Evolutionary conservation across 2,329 filamentous ascomycete genomes (phyloP), one percentile per base, ranked within the genome.

Genomic region (Phyllosticta paracitricarpa): DNA sequence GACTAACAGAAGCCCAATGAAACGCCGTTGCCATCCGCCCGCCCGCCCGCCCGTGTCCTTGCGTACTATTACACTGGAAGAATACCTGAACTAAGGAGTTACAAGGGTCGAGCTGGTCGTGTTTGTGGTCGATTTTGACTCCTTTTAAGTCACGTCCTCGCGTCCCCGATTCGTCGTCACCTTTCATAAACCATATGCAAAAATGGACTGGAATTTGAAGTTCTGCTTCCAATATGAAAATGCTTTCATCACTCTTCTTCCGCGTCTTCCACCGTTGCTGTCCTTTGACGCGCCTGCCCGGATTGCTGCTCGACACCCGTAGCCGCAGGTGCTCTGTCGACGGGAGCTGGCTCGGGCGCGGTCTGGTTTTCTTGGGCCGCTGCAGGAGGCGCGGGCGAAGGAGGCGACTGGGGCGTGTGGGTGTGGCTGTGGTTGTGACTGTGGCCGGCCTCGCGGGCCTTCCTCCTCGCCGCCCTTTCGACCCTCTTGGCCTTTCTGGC

Each of bases 241-340:
- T n/a, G 24, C 51, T 22, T 22, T 12, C 26, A 22, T 33, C 54
- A 72, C 57, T 74, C 72, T 19, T 72, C 71, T 8, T 75, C 72
- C 0, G 65, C 72, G 58, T 75, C 73, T 59, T 75, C 73, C 4
- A 75, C 72, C 1, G 68, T 73, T 10, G 73, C 71, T 5, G 66
- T 64, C 3, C 72, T 71, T 62, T 73, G 71, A 19, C 66, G 66
- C 24, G 68, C 57, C 25, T 58, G 48, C 33, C 60, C 60, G 9
- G 53, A 10, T 22, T 28, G 54, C 30, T 35, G 61, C 51, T 51
- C 58, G 51, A 62, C 61, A 22, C 57, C 61, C 8, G 56, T 59
- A n/a, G 56, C 53, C 14, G 53, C 35, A 26, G 61, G 57, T 22
- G 61, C 61, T 14, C 10, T 56, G 9, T 54, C 56, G 17, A 59